Evolutionary conservation across 371 early-diverging fungal genomes (phyloP).

Genomic region (Mortierella sp.): DNA sequence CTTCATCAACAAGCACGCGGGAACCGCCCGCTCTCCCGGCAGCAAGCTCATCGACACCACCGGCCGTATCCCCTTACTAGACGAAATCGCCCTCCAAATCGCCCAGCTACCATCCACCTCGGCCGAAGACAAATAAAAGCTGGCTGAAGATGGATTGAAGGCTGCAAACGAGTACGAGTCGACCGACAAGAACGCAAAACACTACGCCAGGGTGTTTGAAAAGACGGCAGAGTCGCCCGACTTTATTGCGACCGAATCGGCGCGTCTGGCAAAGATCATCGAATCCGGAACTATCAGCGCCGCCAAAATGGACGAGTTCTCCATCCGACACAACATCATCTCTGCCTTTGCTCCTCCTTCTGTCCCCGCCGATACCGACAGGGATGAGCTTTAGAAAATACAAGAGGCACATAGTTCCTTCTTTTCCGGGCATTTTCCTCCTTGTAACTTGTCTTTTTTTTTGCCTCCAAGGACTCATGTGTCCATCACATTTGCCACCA

Average conservation of each 20-base stretch:
- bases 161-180: background rate
- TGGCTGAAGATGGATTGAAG: slow-evolving; percentile 9
- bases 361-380: slow-evolving; percentile 19
- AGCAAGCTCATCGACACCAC: slow-evolving; percentile 67
- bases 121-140: slow-evolving; percentile 35
- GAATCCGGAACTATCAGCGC: slow-evolving; percentile 64
- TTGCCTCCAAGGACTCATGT: background rate
- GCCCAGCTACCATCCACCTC: slow-evolving; percentile 57
- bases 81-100: slow-evolving; percentile 73
- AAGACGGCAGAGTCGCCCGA: slow-evolving; percentile 74
- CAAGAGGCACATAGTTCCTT: no score
- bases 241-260: slow-evolving; percentile 72
- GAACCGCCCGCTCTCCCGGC: slow-evolving; percentile 81
- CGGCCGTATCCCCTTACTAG: slow-evolving; percentile 77
- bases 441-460: background rate
- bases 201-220: slow-evolving; percentile 80
- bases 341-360: slow-evolving; percentile 60
- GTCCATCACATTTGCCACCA: background rate
- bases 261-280: slow-evolving; percentile 75
- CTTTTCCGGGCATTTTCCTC: no score
- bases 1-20: slow-evolving; percentile 88
- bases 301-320: slow-evolving; percentile 78
- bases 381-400: slow-evolving; percentile 57
- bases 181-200: slow-evolving; percentile 59
- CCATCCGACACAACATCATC: slow-evolving; percentile 79